phyloP scores from a whole-genome alignment of 768 basidiomycete species.

The Rhizopogon salebrosus region DNA sequence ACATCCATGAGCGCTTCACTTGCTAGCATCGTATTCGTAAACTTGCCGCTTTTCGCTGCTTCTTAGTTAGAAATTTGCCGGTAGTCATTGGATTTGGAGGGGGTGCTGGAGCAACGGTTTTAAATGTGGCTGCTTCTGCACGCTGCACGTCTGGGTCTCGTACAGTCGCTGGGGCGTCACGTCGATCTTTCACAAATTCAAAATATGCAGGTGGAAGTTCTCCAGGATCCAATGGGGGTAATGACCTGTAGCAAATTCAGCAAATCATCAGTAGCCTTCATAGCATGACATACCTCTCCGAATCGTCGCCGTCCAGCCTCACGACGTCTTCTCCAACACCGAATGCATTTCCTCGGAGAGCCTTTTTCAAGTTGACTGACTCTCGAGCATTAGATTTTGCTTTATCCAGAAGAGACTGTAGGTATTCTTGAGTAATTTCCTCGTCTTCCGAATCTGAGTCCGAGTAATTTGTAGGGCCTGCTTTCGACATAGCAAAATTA shows the following conservation, averaged over 20 bases:
- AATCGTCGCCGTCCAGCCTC: slow-evolving; percentile 33
- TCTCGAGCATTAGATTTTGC: slow-evolving; percentile 49
- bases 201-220: slow-evolving; percentile 62
- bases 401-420: slow-evolving; percentile 58
- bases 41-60: slow-evolving; percentile 64
- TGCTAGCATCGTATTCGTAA: background rate
- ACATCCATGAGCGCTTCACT: background rate
- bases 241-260: slow-evolving; percentile 32
- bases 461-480: slow-evolving; percentile 7
- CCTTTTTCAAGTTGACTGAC: slow-evolving; percentile 18
- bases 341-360: slow-evolving; percentile 19
- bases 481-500: too few relatives aligned
- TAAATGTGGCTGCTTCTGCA: slow-evolving; percentile 47
- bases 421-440: slow-evolving; percentile 52
- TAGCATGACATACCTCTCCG: slow-evolving; percentile 29
- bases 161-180: slow-evolving; percentile 40
- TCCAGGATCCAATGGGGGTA: slow-evolving; percentile 67
- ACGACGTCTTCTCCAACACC: slow-evolving; percentile 54
- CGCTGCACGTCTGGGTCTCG: slow-evolving; percentile 60
- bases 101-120: slow-evolving; percentile 46
- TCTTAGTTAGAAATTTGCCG: slow-evolving; percentile 68
- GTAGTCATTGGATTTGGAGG: slow-evolving; percentile 59
- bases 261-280: slow-evolving; percentile 1
- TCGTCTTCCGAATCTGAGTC: slow-evolving; percentile 36
- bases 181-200: slow-evolving; percentile 38